Evolutionary conservation across 2,329 filamentous ascomycete genomes (phyloP), one percentile per base, ranked within the genome.

Genomic region (Fusarium phyllophilum): DNA sequence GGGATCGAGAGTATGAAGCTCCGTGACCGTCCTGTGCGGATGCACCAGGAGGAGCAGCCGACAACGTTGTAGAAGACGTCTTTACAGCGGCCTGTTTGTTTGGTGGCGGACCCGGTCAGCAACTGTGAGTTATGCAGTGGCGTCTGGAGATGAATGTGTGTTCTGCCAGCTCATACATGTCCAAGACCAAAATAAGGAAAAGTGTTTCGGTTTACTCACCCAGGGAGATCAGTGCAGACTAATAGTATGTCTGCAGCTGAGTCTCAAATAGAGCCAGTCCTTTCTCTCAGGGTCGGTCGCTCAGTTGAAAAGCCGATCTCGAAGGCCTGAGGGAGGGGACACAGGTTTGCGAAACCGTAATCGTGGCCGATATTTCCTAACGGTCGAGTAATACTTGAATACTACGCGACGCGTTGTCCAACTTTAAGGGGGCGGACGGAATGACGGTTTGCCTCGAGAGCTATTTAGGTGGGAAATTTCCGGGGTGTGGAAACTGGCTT

Each of bases 221-320:
- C 84, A 81, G 79, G 78, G 86, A 89, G 88, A 90, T 87, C 88
- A 90, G 88, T 83, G 86, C 89, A 90, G 89, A 90, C 89, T 88
- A 89, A 80, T 77, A 75, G 80, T 71, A 77, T 80, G 82, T 89
- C 89, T 89, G 88, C 87, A 84, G 84, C 89, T 88, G 87, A 86
- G 82, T 85, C 87, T 89, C 87, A 71, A 72, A 75, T 71, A 68
- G 75, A 73, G 63, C 56, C 68, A 62, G 71, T 74, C 78, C 73
- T 73, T 77, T 79, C 74, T 78, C 73, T 79, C 77, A 69, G 72
- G 66, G 70, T 75, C 72, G 73, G 72, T 75, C 69, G 63, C 73
- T 72, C 68, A 65, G 61, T 75, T 68, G 54, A 70, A 70, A 65
- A 78, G 58, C 73, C 73, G 66, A 75, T 70, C 70, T 78, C 73